Conservation (phyloP, 2,329 filamentous ascomycete species). For the Xylaria sp. region DNA sequence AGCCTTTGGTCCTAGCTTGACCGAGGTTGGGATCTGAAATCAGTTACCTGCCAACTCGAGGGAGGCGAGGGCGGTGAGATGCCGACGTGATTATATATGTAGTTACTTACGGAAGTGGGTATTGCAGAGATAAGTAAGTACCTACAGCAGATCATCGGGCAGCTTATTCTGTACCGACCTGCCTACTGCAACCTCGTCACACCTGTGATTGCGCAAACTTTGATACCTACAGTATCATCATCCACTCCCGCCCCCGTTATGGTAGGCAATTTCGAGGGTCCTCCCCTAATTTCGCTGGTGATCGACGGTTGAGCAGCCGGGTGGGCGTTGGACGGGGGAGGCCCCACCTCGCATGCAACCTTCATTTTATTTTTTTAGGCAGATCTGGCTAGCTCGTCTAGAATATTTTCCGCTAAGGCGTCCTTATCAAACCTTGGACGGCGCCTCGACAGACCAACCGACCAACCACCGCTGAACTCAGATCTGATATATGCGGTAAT, state of each 20-base stretch:
- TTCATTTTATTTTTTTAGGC: constrained; percentile 36
- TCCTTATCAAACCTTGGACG: neutral
- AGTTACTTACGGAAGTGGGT: neutral
- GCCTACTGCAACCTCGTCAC: constrained; percentile 20
- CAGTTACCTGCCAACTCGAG: neutral
- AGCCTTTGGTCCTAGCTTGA: neutral
- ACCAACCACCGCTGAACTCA: neutral
- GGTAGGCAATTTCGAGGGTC: constrained; percentile 39
- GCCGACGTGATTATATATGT: constrained; percentile 1
- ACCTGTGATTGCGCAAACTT: constrained; percentile 26
- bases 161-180: neutral
- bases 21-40: neutral
- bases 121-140: neutral
- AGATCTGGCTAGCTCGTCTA: constrained; percentile 30
- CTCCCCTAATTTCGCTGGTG: constrained; percentile 39
- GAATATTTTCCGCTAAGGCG: constrained; percentile 16
- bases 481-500: constrained; percentile 28
- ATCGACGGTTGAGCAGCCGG: constrained; percentile 40
- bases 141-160: constrained; percentile 4
- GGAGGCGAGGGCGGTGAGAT: neutral
- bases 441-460: neutral
- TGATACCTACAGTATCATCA: constrained; percentile 24
- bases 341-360: constrained; percentile 31
- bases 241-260: constrained; percentile 19
- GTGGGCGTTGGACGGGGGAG: constrained; percentile 15